Evolutionary conservation across 495 filamentous ascomycete species (phyloP).

Genomic region (Friedmanniomyces endolithicus): DNA sequence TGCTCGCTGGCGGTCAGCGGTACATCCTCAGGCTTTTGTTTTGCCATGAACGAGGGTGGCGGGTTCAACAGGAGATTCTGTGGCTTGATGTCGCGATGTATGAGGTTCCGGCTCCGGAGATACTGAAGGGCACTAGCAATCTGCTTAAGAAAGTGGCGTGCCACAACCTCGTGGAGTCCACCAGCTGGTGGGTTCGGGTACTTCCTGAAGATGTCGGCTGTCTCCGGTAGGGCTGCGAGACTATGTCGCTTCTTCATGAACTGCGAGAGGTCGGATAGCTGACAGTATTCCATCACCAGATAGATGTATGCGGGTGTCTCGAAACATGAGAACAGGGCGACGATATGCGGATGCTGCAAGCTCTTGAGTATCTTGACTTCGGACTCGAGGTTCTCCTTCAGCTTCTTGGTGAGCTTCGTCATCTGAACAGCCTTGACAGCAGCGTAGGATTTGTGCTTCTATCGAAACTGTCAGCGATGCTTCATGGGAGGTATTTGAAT

Average conservation of each 20-base stretch:
- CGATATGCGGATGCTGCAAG: conserved; percentile 91
- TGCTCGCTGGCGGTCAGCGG: conserved; percentile 56
- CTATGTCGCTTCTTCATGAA: conserved; percentile 90
- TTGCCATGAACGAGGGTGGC: conserved; percentile 52
- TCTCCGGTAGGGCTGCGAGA: conserved; percentile 59
- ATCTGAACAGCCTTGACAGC: conserved; percentile 95
- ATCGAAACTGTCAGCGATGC: conserved; percentile 2
- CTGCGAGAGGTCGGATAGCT: conserved; percentile 78
- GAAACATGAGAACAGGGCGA: conserved; percentile 84
- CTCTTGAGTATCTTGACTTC: conserved; percentile 90
- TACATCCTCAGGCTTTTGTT: conserved; percentile 37
- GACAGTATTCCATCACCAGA: conserved; percentile 97
- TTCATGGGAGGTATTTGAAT: background rate
- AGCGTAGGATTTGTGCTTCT: conserved; percentile 53
- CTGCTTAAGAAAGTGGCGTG: conserved; percentile 91
- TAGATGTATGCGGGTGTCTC: conserved; percentile 81
- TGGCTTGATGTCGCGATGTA: conserved; percentile 95
- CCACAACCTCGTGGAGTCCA: conserved; percentile 85
- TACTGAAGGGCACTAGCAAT: conserved; percentile 86
- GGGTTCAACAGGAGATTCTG: conserved; percentile 90
- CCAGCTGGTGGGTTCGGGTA: conserved; percentile 72
- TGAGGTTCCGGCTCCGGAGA: conserved; percentile 67
- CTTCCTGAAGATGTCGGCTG: conserved; percentile 73
- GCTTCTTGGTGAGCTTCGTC: conserved; percentile 78
- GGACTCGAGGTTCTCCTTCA: conserved; percentile 87